These are phyloP conservation scores for Balakata baccata DNA, from an alignment of 345 rosid species.

Conservation along the genomic window DNA sequence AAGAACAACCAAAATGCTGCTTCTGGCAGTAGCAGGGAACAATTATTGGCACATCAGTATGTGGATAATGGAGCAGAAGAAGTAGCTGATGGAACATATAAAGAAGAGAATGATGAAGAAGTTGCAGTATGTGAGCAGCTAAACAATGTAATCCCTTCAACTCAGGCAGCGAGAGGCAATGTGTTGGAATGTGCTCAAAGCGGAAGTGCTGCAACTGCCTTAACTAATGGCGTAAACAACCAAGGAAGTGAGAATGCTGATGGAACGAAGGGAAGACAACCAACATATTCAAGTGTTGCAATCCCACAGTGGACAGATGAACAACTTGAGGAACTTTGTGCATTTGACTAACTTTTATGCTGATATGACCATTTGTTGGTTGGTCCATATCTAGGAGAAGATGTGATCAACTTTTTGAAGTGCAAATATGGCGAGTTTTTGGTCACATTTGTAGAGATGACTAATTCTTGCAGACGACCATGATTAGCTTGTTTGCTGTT, in stretches of 20 bases:
- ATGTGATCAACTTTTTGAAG: neutral
- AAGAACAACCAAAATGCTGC: constrained; percentile 21
- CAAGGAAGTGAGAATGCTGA: constrained; percentile 1
- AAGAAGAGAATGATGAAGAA: neutral
- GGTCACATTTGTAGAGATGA: too few species aligned
- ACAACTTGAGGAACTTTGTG: constrained; percentile 73
- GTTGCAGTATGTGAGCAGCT: constrained; percentile 14
- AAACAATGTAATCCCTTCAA: constrained; percentile 6
- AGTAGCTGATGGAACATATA: constrained; percentile 8
- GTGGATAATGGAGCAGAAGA: constrained; percentile 16
- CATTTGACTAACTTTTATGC: constrained; percentile 39
- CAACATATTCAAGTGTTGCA: constrained; percentile 25
- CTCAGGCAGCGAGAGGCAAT: constrained; percentile 22
- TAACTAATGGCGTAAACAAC: neutral
- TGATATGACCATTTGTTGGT: neutral
- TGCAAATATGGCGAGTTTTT: neutral
- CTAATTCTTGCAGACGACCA: too few species aligned
- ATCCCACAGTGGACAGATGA: constrained; percentile 83
- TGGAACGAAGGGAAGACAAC: constrained; percentile 14
- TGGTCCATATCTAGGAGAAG: neutral
- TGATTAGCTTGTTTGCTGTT: too few species aligned
- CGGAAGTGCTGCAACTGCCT: constrained; percentile 7
- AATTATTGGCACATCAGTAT: constrained; percentile 16
- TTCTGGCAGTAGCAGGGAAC: constrained; percentile 32
- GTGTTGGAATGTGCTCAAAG: constrained; percentile 10